Evolutionary conservation across 2,329 filamentous ascomycete genomes (phyloP), one percentile per base, ranked within the genome.

Genomic region (Pseudogymnoascus sp.): DNA sequence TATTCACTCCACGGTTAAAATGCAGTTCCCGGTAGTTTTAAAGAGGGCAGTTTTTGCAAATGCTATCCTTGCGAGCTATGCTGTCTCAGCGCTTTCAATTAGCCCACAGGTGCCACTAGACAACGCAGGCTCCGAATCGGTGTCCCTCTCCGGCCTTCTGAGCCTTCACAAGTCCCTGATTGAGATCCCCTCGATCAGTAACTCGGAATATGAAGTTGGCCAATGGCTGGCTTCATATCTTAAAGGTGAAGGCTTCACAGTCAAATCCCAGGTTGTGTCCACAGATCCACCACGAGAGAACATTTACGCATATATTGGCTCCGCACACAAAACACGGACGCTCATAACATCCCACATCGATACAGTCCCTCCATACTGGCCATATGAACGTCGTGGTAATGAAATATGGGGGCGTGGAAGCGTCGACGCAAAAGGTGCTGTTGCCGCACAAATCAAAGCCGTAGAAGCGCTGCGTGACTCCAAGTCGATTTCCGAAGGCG

Each of bases 391-490:
- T 65, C 64, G 67, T 67, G 58, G 69, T 71, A 13, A 69, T 77
- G 36, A 80, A 63, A 88, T 93, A 63, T 82, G 79, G 59, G 90
- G 90, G 2, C 84, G 90, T 33, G 90, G 90, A 58, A 86, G 81
- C 60, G 89, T 91, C 17, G 90, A 87, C 70, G 86, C 84, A 67
- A 89, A 89, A 71, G 86, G 77, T 11, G 83, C 80, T 68, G 80
- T 94, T 10, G 89, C 90, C 0, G 81, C 89, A 6, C 89, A 92
- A 73, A 83, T 93, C 63, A 82, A 81, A 21, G 90, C 90, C 0
- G 75, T 89, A 3, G 75, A 81, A 64, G 75, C 81, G 65, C 77
- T 89, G 6, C 69, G 84, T 4, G 68, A 71, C 0, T 66, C 74
- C 0, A 71, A 71, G 0, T 68, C 72, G 35, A 72, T 84, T 37